Conservation (phyloP, 345 rosid species). For the Acer saccharum region DNA sequence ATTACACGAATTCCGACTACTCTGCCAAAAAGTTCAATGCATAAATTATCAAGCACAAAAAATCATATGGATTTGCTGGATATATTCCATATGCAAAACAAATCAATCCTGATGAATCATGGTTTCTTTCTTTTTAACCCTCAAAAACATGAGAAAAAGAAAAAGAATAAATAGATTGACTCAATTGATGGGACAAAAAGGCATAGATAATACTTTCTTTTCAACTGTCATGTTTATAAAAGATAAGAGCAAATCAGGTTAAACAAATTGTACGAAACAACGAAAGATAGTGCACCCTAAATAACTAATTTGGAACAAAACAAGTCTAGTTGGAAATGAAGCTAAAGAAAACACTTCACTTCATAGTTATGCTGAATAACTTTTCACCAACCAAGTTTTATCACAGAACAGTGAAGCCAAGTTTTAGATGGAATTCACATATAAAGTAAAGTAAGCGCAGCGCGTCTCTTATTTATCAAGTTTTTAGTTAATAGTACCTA, state of each 20-base stretch:
- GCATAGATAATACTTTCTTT: not conserved
- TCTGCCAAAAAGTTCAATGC: constrained; percentile 52
- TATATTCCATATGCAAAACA: not conserved
- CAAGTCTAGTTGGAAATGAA: not conserved
- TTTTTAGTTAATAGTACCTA: not conserved
- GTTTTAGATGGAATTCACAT: not conserved
- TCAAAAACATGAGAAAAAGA: not conserved
- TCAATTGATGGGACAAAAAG: not conserved
- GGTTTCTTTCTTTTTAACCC: no score
- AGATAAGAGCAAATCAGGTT: not conserved
- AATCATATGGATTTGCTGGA: not conserved
- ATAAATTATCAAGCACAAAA: constrained; percentile 21
- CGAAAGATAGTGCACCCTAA: not conserved
- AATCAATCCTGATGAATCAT: not conserved
- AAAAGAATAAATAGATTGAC: not conserved
- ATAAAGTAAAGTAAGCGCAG: not conserved
- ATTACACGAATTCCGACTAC: constrained; percentile 70
- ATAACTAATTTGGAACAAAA: not conserved
- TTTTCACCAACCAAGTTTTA: not conserved
- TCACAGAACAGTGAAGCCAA: not conserved
- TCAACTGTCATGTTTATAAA: not conserved
- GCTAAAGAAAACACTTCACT: not conserved
- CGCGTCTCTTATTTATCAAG: not conserved
- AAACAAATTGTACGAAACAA: not conserved
- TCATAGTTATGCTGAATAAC: not conserved